These are phyloP conservation scores for Xylaria nigripes DNA, from an alignment of 495 filamentous ascomycete species.

Conservation along the genomic window DNA sequence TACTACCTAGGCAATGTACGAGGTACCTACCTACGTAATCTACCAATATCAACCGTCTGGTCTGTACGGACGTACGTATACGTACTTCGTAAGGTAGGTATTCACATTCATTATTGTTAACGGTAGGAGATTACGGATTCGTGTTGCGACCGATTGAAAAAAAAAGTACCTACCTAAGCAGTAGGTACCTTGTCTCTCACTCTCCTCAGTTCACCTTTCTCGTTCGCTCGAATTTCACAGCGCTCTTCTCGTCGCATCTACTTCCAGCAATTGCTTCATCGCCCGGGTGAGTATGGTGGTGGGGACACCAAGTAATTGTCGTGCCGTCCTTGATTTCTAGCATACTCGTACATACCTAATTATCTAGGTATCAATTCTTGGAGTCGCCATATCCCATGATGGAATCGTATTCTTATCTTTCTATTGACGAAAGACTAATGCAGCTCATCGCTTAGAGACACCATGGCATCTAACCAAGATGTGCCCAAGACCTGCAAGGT, in stretches of 20 bases:
- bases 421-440: background rate
- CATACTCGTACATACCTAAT: background rate
- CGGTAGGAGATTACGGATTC: too few relatives aligned
- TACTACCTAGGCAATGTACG: too few relatives aligned
- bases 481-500: slow-evolving; percentile 75
- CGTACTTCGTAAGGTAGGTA: too few relatives aligned
- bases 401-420: background rate
- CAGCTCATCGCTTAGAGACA: background rate
- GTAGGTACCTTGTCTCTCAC: too few relatives aligned
- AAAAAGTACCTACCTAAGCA: too few relatives aligned
- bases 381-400: background rate
- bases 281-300: slow-evolving; percentile 1
- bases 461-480: slow-evolving; percentile 33
- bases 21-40: too few relatives aligned
- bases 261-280: background rate
- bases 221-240: background rate
- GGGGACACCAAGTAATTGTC: slow-evolving; percentile 5
- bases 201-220: background rate
- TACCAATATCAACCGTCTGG: too few relatives aligned
- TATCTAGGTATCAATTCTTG: background rate
- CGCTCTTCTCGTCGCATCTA: background rate
- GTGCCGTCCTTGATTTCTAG: background rate
- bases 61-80: too few relatives aligned
- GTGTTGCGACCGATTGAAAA: too few relatives aligned
- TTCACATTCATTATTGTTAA: too few relatives aligned